Evolutionary conservation across 2,329 filamentous ascomycete genomes (phyloP).

Genomic region (Penicillium sp.): DNA sequence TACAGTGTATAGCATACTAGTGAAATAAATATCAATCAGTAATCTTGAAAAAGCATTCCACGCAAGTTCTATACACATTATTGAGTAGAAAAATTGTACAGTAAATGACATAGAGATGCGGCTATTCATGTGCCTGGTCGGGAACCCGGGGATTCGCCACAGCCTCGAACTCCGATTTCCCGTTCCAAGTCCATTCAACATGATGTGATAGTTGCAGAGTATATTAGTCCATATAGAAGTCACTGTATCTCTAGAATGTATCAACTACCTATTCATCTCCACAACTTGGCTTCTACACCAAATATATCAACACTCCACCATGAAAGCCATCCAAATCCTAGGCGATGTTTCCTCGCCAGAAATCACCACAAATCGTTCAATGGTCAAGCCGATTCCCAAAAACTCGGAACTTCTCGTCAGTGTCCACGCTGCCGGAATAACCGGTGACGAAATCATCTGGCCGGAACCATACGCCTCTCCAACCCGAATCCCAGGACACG

Average conservation of each 20-base stretch:
- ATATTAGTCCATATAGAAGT: background rate
- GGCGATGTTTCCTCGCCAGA: slow-evolving; percentile 4
- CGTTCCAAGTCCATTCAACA: background rate
- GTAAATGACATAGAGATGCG: background rate
- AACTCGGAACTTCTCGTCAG: slow-evolving; percentile 4
- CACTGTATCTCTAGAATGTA: too few species aligned
- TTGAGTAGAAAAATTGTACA: too few species aligned
- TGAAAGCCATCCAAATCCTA: slow-evolving; percentile 12
- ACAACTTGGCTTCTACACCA: background rate
- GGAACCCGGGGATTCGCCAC: background rate
- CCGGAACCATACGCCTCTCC: slow-evolving; percentile 1
- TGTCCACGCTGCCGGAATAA: slow-evolving; percentile 7
- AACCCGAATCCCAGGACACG: slow-evolving; percentile 9
- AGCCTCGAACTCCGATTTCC: background rate
- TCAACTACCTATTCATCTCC: background rate
- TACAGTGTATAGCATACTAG: too few species aligned
- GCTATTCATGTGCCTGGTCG: background rate
- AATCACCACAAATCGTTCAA: slow-evolving; percentile 2
- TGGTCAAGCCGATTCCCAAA: background rate
- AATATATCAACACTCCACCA: background rate
- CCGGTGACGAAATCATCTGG: slow-evolving; percentile 10
- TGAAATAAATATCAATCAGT: too few species aligned
- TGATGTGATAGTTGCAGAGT: background rate
- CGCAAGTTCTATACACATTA: too few species aligned
- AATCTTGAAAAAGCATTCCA: too few species aligned